phyloP scores from a whole-genome alignment of 1,284 basidiomycete genomes.

The Cutaneotrichosporon cavernicola region DNA sequence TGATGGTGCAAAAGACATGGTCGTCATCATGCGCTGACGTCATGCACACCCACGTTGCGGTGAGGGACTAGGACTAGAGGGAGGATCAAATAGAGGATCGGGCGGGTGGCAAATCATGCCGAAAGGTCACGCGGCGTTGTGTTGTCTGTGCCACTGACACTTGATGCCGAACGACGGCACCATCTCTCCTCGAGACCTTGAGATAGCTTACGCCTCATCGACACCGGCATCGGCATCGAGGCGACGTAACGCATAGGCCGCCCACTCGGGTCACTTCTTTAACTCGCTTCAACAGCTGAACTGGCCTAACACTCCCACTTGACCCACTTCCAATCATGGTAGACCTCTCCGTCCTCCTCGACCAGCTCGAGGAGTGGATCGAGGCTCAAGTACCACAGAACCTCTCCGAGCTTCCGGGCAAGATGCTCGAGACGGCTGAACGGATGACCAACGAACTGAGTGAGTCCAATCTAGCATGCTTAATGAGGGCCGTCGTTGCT shows the following conservation, averaged over 20 bases:
- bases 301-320: neutral
- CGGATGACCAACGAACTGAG: conserved; percentile 48
- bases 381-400: conserved; percentile 48
- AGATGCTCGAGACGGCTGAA: conserved; percentile 50
- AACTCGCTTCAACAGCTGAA: no score
- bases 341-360: conserved; percentile 43
- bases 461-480: conserved; percentile 26
- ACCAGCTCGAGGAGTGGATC: conserved; percentile 52
- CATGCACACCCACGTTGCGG: no score
- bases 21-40: no score
- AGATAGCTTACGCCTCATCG: neutral
- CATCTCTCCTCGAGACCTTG: neutral
- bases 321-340: conserved; percentile 34
- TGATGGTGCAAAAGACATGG: no score
- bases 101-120: neutral
- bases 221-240: conserved; percentile 1
- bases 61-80: no score
- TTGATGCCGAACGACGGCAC: no score
- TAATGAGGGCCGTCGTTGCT: no score
- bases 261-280: no score
- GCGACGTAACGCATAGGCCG: no score
- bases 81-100: no score
- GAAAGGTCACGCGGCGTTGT: neutral
- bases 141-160: no score
- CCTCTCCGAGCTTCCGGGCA: conserved; percentile 46